A percentile compares a stretch with the other conserved stretches of the same genome.
Conservation (phyloP, 2,329 filamentous ascomycete genomes). For the Fusarium coicis region DNA sequence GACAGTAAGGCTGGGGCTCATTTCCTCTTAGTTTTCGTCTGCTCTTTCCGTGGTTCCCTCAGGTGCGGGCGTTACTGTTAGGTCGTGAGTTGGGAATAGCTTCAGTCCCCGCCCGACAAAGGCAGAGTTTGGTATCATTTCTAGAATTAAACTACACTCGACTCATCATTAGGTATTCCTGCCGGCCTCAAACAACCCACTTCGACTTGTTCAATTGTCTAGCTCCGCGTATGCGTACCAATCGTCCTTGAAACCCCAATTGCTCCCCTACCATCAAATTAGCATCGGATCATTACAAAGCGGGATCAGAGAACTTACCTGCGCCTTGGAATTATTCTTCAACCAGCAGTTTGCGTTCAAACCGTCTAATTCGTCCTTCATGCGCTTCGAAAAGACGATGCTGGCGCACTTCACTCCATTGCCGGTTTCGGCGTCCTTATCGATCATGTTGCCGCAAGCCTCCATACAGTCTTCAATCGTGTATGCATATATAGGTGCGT, state of each 20-base stretch:
- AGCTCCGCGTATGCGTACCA: conserved; percentile 22
- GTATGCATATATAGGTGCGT: conserved; percentile 7
- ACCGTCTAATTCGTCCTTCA: not conserved
- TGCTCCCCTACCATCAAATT: not conserved
- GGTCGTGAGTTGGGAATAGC: not conserved
- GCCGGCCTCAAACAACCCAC: no score
- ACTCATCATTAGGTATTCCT: not conserved
- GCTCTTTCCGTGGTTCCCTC: not conserved
- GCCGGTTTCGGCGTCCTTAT: not conserved
- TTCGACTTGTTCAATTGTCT: not conserved
- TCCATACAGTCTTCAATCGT: conserved; percentile 28
- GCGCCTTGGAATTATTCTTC: not conserved
- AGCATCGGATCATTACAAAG: not conserved
- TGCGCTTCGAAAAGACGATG: conserved; percentile 15
- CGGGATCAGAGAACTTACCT: not conserved
- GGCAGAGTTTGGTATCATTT: not conserved
- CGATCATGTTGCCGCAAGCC: conserved; percentile 18
- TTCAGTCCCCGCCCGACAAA: not conserved
- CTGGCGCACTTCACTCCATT: conserved; percentile 12
- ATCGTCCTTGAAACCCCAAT: conserved; percentile 16
- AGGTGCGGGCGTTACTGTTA: not conserved
- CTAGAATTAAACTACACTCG: not conserved
- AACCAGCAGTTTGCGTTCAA: conserved; percentile 26
- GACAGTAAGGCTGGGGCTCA: not conserved
- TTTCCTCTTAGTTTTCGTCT: not conserved